Evolutionary conservation across 1,284 basidiomycete genomes (phyloP), one percentile per base, ranked within the genome.

Genomic region (Cystobasidium slooffiae): DNA sequence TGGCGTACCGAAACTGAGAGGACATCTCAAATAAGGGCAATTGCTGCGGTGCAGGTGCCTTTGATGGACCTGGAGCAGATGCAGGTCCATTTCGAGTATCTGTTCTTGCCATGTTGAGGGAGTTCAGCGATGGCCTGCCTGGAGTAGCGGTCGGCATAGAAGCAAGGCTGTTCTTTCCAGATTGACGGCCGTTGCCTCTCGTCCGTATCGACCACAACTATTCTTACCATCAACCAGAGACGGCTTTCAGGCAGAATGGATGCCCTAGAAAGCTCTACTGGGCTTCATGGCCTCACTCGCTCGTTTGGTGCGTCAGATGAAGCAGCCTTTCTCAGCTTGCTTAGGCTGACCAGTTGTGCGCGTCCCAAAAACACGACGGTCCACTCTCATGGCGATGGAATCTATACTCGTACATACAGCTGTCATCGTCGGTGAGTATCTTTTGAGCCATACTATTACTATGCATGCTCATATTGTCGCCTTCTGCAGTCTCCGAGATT

Each of bases 1-100:
- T 47, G 46, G 49, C 77, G 44, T 6, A 89, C 76, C 85, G 87
- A 83, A 86, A 95, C 81, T 97, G 94, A 0, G 92, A 93, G 76
- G 91, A 92, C 70, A 87, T 88, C 80, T 94, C 89, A 80, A 92
- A 96, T 6, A 93, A 80, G 7, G 81, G 79, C 4, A 82, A 44
- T 47, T 66, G 70, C 43, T 63, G 43, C n/a, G 44, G n/a, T 5
- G 46, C 44, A 37, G 53, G 22, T 44, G 70, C n/a, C 16, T 61
- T 53, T 6, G 41, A 22, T 14, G 69, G 43, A n/a, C 20, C 47
- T 22, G 58, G 3, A 18, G 47, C 59, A 24, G 41, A 6, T 3
- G 43, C 24, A 70, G 68, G 16, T 18, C 68, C 68, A 39, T 70
- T 70, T 16, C 49, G 49, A 20, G 55, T 51, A 43, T 58, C 58